Evolutionary conservation across 2,329 filamentous ascomycete species (phyloP).

Genomic region (Nigrospora sphaerica): DNA sequence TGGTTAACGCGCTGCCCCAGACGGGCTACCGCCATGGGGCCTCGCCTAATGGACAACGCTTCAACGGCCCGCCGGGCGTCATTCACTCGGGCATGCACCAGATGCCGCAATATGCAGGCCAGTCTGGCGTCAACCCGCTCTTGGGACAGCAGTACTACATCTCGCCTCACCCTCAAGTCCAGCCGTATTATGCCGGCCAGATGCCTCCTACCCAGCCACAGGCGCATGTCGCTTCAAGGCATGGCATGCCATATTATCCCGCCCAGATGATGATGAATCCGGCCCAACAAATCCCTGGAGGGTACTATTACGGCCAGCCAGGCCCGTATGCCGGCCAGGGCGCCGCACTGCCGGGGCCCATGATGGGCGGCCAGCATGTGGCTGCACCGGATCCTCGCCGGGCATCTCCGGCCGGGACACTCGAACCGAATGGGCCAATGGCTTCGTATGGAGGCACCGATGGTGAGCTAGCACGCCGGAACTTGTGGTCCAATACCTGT

Average conservation of each 20-base stretch:
- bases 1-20: slow-evolving; percentile 37
- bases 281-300: slow-evolving; percentile 25
- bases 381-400: slow-evolving; percentile 10
- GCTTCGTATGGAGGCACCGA: slow-evolving; percentile 9
- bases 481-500: neutral
- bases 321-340: slow-evolving; percentile 27
- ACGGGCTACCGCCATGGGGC: slow-evolving; percentile 29
- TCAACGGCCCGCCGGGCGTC: slow-evolving; percentile 28
- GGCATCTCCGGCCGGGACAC: slow-evolving; percentile 11
- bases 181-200: slow-evolving; percentile 35
- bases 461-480: slow-evolving; percentile 15
- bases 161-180: slow-evolving; percentile 33
- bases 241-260: slow-evolving; percentile 36
- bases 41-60: slow-evolving; percentile 25
- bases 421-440: slow-evolving; percentile 9
- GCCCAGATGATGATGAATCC: slow-evolving; percentile 34
- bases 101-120: slow-evolving; percentile 32
- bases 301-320: slow-evolving; percentile 37
- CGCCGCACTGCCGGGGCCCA: slow-evolving; percentile 22
- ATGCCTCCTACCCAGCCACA: slow-evolving; percentile 29
- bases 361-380: slow-evolving; percentile 28
- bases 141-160: slow-evolving; percentile 39
- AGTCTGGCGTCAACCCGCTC: slow-evolving; percentile 28
- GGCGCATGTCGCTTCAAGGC: slow-evolving; percentile 24
- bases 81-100: slow-evolving; percentile 27